Percentiles rank a stretch among this genome's conserved stretches.
These are phyloP conservation scores for Phaffia tasmanica DNA, from an alignment of 768 basidiomycete species.

Conservation along the genomic window DNA sequence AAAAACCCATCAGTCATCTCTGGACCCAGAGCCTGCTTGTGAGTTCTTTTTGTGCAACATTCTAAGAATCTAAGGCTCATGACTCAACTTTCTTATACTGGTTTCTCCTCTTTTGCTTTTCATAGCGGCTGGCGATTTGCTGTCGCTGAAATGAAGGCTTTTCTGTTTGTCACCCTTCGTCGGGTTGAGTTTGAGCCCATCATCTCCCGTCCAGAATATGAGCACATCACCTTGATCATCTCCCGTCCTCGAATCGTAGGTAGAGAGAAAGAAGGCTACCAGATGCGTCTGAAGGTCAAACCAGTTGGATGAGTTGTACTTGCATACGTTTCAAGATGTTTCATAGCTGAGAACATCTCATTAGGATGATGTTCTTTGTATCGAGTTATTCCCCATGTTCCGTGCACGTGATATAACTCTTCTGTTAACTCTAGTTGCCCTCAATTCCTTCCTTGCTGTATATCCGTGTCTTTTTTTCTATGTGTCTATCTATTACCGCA, in stretches of 20 bases:
- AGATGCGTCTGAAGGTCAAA: constrained; percentile 18
- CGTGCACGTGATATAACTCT: too few species aligned
- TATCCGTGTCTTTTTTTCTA: too few species aligned
- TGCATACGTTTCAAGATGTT: too few species aligned
- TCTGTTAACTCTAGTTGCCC: too few species aligned
- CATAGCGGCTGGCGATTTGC: constrained; percentile 25
- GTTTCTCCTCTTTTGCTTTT: not conserved
- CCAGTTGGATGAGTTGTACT: not conserved
- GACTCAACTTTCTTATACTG: not conserved
- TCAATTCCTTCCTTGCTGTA: too few species aligned
- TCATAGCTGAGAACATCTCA: too few species aligned
- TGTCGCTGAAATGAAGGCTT: constrained; percentile 23
- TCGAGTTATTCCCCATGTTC: too few species aligned
- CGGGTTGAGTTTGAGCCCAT: not conserved
- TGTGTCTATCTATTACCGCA: too few species aligned
- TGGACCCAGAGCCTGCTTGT: constrained; percentile 7
- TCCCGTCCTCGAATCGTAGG: constrained; percentile 16
- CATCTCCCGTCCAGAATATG: constrained; percentile 3
- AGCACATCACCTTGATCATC: constrained; percentile 15
- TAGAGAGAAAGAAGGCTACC: constrained; percentile 19
- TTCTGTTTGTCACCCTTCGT: constrained; percentile 7
- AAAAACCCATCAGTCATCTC: constrained; percentile 24
- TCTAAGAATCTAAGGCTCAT: not conserved
- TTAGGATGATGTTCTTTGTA: too few species aligned
- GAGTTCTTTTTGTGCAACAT: not conserved